phyloP scores from a whole-genome alignment of 164 flowering plant species.

The Macadamia tetraphylla region DNA sequence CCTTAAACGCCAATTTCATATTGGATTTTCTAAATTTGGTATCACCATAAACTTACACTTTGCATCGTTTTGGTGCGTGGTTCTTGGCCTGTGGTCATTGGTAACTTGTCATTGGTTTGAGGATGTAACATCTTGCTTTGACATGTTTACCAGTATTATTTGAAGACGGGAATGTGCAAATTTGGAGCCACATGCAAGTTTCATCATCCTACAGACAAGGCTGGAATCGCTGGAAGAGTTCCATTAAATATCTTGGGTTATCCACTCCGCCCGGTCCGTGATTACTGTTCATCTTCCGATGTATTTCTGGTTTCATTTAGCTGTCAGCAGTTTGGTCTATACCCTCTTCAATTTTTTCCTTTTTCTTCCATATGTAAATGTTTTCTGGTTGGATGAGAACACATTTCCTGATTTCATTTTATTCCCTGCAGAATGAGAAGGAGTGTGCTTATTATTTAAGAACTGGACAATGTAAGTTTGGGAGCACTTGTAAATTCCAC shows the following conservation, averaged over 20 bases:
- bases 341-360: not conserved
- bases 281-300: conserved; percentile 6
- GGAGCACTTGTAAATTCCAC: conserved; percentile 87
- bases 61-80: too few relatives aligned
- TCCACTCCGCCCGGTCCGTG: conserved; percentile 90
- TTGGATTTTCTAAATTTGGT: too few relatives aligned
- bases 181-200: conserved; percentile 78
- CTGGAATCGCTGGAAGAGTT: conserved; percentile 88
- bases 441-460: conserved; percentile 93
- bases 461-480: conserved; percentile 96
- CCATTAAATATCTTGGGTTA: conserved; percentile 75
- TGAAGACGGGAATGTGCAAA: conserved; percentile 87
- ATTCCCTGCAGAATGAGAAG: conserved; percentile 55
- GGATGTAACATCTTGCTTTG: too few relatives aligned
- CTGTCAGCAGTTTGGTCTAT: not conserved
- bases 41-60: too few relatives aligned
- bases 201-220: conserved; percentile 50
- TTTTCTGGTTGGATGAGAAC: too few relatives aligned
- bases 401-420: conserved; percentile 3
- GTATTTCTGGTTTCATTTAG: conserved; percentile 2
- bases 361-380: not conserved
- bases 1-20: too few relatives aligned
- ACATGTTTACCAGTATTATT: too few relatives aligned
- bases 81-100: too few relatives aligned
- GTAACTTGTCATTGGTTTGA: too few relatives aligned